Percentiles rank a stretch among this genome's conserved stretches.
Conservation (phyloP, 1,284 basidiomycete species). For the Amylostereum chailletii region DNA sequence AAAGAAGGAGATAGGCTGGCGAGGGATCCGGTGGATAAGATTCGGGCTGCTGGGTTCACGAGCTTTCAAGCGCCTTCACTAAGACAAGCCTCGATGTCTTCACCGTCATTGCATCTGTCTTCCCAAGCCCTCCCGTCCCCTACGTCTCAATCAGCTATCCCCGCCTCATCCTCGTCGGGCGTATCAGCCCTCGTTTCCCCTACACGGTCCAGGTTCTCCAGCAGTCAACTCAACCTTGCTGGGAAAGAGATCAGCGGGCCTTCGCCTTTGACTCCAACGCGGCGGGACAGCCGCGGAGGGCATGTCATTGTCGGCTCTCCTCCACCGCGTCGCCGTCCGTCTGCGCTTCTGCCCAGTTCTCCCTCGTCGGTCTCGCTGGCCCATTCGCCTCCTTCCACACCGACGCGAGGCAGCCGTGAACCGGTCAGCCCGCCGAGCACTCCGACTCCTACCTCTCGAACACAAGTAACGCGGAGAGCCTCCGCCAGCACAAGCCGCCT, state of each 20-base stretch:
- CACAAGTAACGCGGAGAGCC: conserved; percentile 29
- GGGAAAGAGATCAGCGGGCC: conserved; percentile 36
- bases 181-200: conserved; percentile 33
- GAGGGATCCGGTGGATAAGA: conserved; percentile 20
- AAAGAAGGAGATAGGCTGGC: conserved; percentile 21
- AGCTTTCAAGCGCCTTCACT: conserved; percentile 56
- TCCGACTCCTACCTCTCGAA: conserved; percentile 36
- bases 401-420: conserved; percentile 25
- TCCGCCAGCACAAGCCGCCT: conserved; percentile 32
- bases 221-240: too few species aligned
- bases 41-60: conserved; percentile 42
- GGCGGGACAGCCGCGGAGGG: background rate
- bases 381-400: conserved; percentile 6
- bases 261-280: conserved; percentile 22
- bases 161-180: conserved; percentile 35
- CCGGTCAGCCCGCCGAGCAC: conserved; percentile 35
- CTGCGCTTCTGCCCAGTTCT: conserved; percentile 10
- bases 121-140: conserved; percentile 44
- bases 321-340: conserved; percentile 1
- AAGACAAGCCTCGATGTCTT: conserved; percentile 61
- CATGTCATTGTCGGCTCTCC: too few species aligned
- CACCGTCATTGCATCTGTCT: conserved; percentile 54
- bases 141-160: conserved; percentile 40
- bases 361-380: conserved; percentile 10
- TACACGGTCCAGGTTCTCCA: conserved; percentile 20